A percentile compares a stretch with the other conserved stretches of the same genome.
Evolutionary conservation across 106 monocot species (phyloP).

Genomic region (Dendrobium huoshanense): DNA sequence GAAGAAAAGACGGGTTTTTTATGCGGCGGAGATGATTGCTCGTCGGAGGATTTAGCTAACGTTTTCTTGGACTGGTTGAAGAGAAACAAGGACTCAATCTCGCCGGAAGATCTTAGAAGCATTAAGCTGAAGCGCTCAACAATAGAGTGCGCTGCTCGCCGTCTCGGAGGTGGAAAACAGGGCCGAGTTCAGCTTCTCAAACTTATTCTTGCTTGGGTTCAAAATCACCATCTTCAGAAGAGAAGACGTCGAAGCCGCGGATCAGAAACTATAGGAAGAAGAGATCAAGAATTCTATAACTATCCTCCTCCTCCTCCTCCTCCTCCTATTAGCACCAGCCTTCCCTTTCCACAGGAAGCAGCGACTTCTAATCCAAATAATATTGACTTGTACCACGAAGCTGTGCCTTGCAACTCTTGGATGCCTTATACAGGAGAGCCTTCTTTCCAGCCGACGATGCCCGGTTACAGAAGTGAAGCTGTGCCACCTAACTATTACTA

Average conservation of each 20-base stretch:
- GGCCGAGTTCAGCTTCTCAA: constrained; percentile 72
- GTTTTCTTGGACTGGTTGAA: constrained; percentile 90
- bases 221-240: constrained; percentile 74
- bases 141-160: constrained; percentile 53
- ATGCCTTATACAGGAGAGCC: not conserved
- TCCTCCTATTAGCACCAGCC: too few relatives aligned
- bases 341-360: too few relatives aligned
- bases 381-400: too few relatives aligned
- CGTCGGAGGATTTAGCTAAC: constrained; percentile 38
- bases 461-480: not conserved
- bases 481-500: too few relatives aligned
- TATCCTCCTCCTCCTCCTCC: too few relatives aligned
- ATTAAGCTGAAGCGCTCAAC: constrained; percentile 76
- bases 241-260: constrained; percentile 10
- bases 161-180: constrained; percentile 62
- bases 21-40: not conserved
- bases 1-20: not conserved
- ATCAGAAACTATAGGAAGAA: not conserved
- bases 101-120: constrained; percentile 66
- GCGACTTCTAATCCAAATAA: too few relatives aligned
- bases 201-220: constrained; percentile 89
- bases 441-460: not conserved
- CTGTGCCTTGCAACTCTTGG: not conserved
- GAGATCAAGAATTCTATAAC: not conserved
- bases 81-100: constrained; percentile 70